Percentiles rank a stretch among this genome's conserved stretches.
These are phyloP conservation scores for Backusella psychrophila DNA, from an alignment of 192 early-diverging fungal species.

Conservation along the genomic window DNA sequence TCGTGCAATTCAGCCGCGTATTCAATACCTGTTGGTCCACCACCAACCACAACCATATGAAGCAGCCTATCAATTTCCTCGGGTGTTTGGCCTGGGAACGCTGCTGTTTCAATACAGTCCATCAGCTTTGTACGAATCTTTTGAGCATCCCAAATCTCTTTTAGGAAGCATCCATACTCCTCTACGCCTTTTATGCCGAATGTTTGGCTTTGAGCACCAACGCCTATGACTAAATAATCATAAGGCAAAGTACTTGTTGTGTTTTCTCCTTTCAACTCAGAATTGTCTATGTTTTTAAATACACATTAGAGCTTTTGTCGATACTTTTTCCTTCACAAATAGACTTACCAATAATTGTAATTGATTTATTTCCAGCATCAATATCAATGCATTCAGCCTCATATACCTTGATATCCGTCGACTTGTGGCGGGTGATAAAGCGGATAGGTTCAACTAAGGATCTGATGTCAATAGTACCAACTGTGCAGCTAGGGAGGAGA, in stretches of 20 bases:
- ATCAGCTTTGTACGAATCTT: conserved; percentile 74
- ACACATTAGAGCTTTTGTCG: not conserved
- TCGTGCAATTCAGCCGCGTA: conserved; percentile 86
- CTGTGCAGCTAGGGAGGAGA: conserved; percentile 71
- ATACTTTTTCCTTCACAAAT: not conserved
- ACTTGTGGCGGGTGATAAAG: conserved; percentile 85
- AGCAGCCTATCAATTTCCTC: conserved; percentile 70
- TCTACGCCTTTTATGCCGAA: conserved; percentile 79
- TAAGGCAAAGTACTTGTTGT: conserved; percentile 58
- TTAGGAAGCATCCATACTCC: conserved; percentile 75
- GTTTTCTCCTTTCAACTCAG: conserved; percentile 66
- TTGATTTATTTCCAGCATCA: conserved; percentile 71
- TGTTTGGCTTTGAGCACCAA: conserved; percentile 76
- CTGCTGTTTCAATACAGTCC: conserved; percentile 68
- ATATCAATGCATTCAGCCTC: conserved; percentile 89
- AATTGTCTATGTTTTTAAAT: conserved; percentile 48
- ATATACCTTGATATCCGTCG: conserved; percentile 76
- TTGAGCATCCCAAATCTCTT: conserved; percentile 74
- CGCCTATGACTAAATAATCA: conserved; percentile 74
- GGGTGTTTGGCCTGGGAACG: conserved; percentile 69
- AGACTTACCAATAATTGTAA: conserved; percentile 65
- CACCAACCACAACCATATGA: conserved; percentile 77
- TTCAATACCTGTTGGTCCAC: conserved; percentile 57
- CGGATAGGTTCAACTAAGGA: conserved; percentile 87
- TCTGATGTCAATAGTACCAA: conserved; percentile 85